Percentiles rank a stretch among this genome's conserved stretches.
Evolutionary conservation across 73 alveolate species (phyloP).

Genomic region (Effrenium voratum): DNA sequence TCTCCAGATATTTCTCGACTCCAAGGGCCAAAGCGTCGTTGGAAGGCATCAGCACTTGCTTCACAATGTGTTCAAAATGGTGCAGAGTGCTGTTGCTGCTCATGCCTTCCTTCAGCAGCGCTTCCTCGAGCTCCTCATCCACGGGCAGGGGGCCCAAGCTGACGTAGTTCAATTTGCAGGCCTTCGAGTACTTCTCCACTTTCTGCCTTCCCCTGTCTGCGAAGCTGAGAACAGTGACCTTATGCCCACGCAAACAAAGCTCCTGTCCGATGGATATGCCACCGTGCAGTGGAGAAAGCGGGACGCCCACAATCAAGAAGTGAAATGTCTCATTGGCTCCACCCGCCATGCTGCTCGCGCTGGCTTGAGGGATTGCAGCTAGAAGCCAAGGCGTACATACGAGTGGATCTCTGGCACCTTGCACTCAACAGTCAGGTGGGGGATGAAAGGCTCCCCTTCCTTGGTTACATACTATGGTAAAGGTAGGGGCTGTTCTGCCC

Average conservation of each 20-base stretch:
- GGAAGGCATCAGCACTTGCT: neutral
- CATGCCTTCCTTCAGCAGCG: neutral
- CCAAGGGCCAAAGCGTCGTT: neutral
- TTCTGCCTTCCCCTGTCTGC: conserved; percentile 2
- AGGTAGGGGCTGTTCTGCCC: too few relatives aligned
- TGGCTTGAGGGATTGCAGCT: too few relatives aligned
- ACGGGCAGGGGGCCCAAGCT: neutral
- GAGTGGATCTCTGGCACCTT: too few relatives aligned
- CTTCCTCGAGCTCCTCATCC: neutral
- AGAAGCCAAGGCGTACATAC: too few relatives aligned
- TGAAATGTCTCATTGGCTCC: too few relatives aligned
- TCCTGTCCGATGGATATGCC: neutral
- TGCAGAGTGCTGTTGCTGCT: neutral
- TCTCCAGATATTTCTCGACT: neutral
- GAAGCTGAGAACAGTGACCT: neutral
- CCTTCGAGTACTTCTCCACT: neutral
- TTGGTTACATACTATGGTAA: too few relatives aligned
- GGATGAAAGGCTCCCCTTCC: too few relatives aligned
- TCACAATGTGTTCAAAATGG: neutral
- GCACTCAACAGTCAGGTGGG: too few relatives aligned
- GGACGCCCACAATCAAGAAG: neutral
- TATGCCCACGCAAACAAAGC: conserved; percentile 5
- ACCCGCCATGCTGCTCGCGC: too few relatives aligned
- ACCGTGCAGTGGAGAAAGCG: neutral
- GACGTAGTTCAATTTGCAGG: neutral